Evolutionary conservation across 306 rosid genomes (phyloP), one percentile per base, ranked within the genome.

Genomic region (barrel medic (Medicago truncatula)): DNA sequence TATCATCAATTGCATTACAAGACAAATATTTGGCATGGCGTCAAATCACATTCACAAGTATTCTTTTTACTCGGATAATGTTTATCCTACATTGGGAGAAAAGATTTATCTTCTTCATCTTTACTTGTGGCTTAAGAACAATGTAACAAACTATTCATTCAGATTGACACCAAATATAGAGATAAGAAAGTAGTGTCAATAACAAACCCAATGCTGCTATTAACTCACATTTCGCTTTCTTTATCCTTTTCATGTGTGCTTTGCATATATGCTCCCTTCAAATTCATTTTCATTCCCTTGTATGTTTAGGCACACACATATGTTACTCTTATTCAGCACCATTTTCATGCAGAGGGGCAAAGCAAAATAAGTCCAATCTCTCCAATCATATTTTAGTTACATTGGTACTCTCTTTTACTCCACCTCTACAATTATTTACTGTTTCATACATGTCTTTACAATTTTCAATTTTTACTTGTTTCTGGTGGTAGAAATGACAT

Each of bases 221-320:
- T 76, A 64, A 23, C 74, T 57, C 21, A 77, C 85, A 62, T 66
- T 82, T 82, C 82, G 71, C 82, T 82, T 82, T 82, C 85, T 82
- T 82, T 82, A 82, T 82, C 82, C 79, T 57, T 65, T 77, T 72
- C 2, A 28, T 38, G 18, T 41, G 18, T 21, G 6, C 15, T 4
- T 15, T 38, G 49, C 17, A 20, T 20, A 28, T 12, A 77, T 61
- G 41, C 39, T 21, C 11, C 43, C 28, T 67, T 58, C 79, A 77
- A 25, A 8, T 61, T 36, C 70, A 18, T 80, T 80, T 67, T 39
- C 75, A 69, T 70, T 67, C 38, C 52, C 34, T 10, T 76, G 8
- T 49, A 10, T 20, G 21, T 2, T 16, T 36, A 34, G 38, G 38
- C 7, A 3, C 28, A 14, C 46, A 49, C 39, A 34, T 52, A 34